A percentile compares a stretch with the other conserved stretches of the same genome.
phyloP scores from a whole-genome alignment of 1,284 basidiomycete species.

The Lignosus rhinocerotis region DNA sequence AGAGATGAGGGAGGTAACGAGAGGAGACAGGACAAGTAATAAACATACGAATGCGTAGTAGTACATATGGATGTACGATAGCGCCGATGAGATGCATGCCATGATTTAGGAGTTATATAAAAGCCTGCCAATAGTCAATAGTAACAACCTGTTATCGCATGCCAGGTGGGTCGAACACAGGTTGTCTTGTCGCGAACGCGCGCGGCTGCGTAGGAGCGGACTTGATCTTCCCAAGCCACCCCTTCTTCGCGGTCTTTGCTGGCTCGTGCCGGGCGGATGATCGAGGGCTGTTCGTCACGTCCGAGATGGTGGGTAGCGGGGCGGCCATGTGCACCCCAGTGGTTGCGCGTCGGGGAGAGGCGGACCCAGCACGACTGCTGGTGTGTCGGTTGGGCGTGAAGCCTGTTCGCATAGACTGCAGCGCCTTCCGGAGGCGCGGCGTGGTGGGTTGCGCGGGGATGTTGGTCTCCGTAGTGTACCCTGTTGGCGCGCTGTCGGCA shows the following conservation, averaged over 20 bases:
- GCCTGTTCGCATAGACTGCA: constrained; percentile 59
- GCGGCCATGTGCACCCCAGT: constrained; percentile 18
- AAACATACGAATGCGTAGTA: constrained; percentile 23
- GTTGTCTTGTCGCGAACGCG: constrained; percentile 18
- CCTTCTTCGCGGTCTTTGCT: constrained; percentile 26
- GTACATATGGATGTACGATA: constrained; percentile 20
- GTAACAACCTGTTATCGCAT: constrained; percentile 13
- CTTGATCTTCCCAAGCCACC: constrained; percentile 37
- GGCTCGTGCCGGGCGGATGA: constrained; percentile 31
- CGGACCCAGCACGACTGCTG: constrained; percentile 36
- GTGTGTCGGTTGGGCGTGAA: constrained; percentile 70
- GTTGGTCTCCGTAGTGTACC: constrained; percentile 45
- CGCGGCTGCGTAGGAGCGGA: constrained; percentile 16
- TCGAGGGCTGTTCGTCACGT: constrained; percentile 69
- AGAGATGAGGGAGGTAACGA: not conserved
- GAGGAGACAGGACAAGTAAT: constrained; percentile 8
- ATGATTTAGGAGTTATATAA: not conserved
- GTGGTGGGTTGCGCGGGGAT: constrained; percentile 45
- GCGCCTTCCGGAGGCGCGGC: constrained; percentile 55
- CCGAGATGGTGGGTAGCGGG: constrained; percentile 43
- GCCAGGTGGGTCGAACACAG: constrained; percentile 22
- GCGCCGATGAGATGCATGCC: constrained; percentile 2
- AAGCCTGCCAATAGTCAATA: not conserved
- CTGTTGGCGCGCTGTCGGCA: constrained; percentile 42
- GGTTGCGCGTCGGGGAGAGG: constrained; percentile 29